phyloP scores from a whole-genome alignment of 768 basidiomycete genomes.

The Kwoniella sp. region DNA sequence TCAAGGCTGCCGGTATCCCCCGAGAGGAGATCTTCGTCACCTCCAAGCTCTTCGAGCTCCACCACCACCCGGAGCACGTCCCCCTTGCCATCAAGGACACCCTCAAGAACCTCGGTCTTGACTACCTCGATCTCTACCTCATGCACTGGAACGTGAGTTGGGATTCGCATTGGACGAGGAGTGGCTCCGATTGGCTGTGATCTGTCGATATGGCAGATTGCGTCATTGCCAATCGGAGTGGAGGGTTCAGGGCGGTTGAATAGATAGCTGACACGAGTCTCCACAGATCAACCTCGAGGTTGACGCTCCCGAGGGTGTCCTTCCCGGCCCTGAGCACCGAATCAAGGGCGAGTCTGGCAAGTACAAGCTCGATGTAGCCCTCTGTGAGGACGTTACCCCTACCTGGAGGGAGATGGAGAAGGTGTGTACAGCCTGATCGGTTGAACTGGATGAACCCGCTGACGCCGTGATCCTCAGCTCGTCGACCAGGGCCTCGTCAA shows the following conservation, averaged over 20 bases:
- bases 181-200: not conserved
- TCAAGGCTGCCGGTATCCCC: slow-evolving; percentile 63
- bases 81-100: slow-evolving; percentile 64
- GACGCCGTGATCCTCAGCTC: slow-evolving; percentile 53
- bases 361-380: slow-evolving; percentile 53
- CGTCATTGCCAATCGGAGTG: too few relatives aligned
- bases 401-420: slow-evolving; percentile 83
- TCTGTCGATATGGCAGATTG: not conserved
- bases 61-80: slow-evolving; percentile 67
- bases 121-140: slow-evolving; percentile 75
- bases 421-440: slow-evolving; percentile 41
- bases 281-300: slow-evolving; percentile 29
- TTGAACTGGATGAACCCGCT: not conserved
- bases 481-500: slow-evolving; percentile 70
- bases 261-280: too few relatives aligned
- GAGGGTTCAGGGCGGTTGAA: too few relatives aligned
- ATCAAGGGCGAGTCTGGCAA: slow-evolving; percentile 53
- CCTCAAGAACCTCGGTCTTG: slow-evolving; percentile 45
- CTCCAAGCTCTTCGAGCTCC: slow-evolving; percentile 53
- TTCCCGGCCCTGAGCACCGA: slow-evolving; percentile 16
- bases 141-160: slow-evolving; percentile 62
- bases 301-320: slow-evolving; percentile 22
- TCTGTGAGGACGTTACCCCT: slow-evolving; percentile 20
- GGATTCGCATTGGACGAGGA: not conserved
- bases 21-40: slow-evolving; percentile 69